phyloP scores from a whole-genome alignment of 495 filamentous ascomycete genomes.

The Daldinia childiae region DNA sequence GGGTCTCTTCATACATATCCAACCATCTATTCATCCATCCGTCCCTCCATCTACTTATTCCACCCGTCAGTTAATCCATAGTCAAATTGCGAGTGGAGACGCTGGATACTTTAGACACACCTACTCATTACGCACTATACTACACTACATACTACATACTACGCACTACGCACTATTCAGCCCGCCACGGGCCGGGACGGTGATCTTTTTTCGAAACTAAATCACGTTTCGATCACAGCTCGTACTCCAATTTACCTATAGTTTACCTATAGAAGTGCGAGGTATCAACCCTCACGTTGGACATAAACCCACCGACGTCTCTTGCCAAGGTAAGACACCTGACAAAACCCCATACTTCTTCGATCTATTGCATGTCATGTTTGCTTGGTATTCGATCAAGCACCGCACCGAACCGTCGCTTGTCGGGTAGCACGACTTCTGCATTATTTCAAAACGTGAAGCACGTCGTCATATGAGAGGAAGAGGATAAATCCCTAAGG shows the following conservation, averaged over 20 bases:
- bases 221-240: slow-evolving; percentile 21
- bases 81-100: slow-evolving; percentile 36
- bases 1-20: slow-evolving; percentile 21
- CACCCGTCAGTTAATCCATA: slow-evolving; percentile 8
- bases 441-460: slow-evolving; percentile 14
- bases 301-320: slow-evolving; percentile 24
- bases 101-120: slow-evolving; percentile 6
- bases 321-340: slow-evolving; percentile 31
- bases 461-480: slow-evolving; percentile 16
- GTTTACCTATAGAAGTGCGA: slow-evolving; percentile 30
- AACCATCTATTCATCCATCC: slow-evolving; percentile 11
- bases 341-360: slow-evolving; percentile 6
- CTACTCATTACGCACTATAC: not conserved
- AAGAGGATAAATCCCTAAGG: slow-evolving; percentile 2
- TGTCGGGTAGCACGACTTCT: slow-evolving; percentile 18
- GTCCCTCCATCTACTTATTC: slow-evolving; percentile 1
- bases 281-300: slow-evolving; percentile 32
- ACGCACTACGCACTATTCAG: not conserved
- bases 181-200: slow-evolving; percentile 21
- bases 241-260: slow-evolving; percentile 23
- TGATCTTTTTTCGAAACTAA: slow-evolving; percentile 15
- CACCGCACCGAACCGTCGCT: slow-evolving; percentile 23
- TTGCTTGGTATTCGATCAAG: slow-evolving; percentile 29
- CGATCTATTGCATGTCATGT: slow-evolving; percentile 24
- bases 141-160: not conserved